These are phyloP conservation scores for Hirschioporus abietinus DNA, from an alignment of 768 basidiomycete species.

Conservation along the genomic window DNA sequence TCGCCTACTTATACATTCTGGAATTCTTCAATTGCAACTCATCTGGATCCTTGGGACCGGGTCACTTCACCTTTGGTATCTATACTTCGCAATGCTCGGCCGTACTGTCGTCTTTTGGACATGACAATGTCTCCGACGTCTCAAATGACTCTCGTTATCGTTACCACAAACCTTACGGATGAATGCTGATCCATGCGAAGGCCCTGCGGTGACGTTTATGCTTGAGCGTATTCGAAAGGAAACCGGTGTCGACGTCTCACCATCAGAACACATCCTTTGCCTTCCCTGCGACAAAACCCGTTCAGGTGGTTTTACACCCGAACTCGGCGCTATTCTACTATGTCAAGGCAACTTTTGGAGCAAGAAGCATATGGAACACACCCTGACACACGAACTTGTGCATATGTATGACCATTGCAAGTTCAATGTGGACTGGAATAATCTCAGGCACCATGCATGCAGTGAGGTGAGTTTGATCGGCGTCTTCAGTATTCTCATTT, in stretches of 20 bases:
- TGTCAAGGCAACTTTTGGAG: conserved; percentile 81
- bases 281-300: conserved; percentile 69
- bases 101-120: not conserved
- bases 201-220: conserved; percentile 87
- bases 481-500: not conserved
- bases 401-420: conserved; percentile 95
- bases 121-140: not conserved
- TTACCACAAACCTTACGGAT: too few species aligned
- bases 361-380: conserved; percentile 89
- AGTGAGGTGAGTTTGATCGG: conserved; percentile 65
- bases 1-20: not conserved
- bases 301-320: conserved; percentile 80
- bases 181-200: conserved; percentile 31
- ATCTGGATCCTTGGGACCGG: not conserved
- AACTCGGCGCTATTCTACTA: conserved; percentile 72
- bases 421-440: conserved; percentile 90
- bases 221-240: conserved; percentile 73
- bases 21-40: not conserved
- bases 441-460: conserved; percentile 92
- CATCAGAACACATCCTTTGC: conserved; percentile 68
- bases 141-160: not conserved
- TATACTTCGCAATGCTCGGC: not conserved
- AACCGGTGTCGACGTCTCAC: conserved; percentile 64
- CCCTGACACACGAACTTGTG: conserved; percentile 87
- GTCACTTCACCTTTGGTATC: not conserved